Evolutionary conservation across 148 eudicot species (phyloP), one percentile per base, ranked within the genome.

Genomic region (Persicaria maculosa): DNA sequence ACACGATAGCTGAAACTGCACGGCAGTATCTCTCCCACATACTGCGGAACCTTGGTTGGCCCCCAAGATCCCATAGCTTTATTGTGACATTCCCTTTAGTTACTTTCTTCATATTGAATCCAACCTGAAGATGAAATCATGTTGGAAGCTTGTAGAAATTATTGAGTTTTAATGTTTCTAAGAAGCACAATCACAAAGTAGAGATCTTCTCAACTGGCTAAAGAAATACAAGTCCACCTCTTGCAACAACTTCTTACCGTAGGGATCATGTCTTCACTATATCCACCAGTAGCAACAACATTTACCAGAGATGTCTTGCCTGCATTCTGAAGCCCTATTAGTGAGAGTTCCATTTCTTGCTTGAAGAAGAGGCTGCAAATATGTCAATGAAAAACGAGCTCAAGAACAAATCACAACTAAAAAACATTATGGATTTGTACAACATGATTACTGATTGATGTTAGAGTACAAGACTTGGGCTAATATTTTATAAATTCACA

Each of bases 21-120:
- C 98, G 98, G 64, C 97, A 92, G 61, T 95, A 95, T 91, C 98
- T 86, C 86, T 95, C 98, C 98, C 98, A 95, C 98, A 95, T 95
- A 75, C 97, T 92, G 67, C 98, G 90, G 72, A 95, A 95, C 82
- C 98, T 86, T 79, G 98, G 98, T 81, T 95, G 98, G 77, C 97
- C 98, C 54, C 98, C 98, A 80, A 95, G 96, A 90, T 95, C 97
- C 98, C 98, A 95, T 82, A 95, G 77, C 84, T 95, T 95, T 81
- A 95, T 95, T 57, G 97, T 92, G 22, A 95, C 98, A 80, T 90
- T 95, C 69, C 97, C 98, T 81, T 92, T 95, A 71, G 98, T 95
- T 68, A 92, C 98, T 80, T 92, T 92, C 81, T 85, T 88, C 96
- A 95, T 90, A 80, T 95, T 95, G 77, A 95, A 95, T 68, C 98